Percentiles rank a stretch among this genome's conserved stretches.
phyloP scores from a whole-genome alignment of 1,284 basidiomycete species.

The Cystobasidium pallidum region DNA sequence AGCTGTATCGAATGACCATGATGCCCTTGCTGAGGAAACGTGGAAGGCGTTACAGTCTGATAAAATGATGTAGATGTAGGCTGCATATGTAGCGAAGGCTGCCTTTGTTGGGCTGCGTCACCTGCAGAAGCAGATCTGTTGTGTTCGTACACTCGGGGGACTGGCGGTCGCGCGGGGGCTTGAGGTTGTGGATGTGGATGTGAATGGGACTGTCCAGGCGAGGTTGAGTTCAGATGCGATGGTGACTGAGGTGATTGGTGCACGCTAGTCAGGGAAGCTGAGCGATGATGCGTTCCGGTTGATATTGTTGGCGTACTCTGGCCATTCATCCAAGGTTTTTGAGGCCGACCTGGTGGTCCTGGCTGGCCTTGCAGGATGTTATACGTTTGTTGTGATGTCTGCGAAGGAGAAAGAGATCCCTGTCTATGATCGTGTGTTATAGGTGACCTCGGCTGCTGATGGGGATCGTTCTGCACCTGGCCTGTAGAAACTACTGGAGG shows the following conservation, averaged over 20 bases:
- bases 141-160: conserved; percentile 50
- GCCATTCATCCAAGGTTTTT: conserved; percentile 13
- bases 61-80: not conserved
- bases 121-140: conserved; percentile 50
- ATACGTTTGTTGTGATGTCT: not conserved
- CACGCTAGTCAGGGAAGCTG: conserved; percentile 2
- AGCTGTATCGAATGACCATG: not conserved
- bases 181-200: conserved; percentile 20
- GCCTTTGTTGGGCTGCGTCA: conserved; percentile 49
- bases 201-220: not conserved
- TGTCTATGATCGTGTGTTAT: conserved; percentile 1
- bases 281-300: not conserved
- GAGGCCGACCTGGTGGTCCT: not conserved
- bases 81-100: conserved; percentile 26
- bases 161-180: conserved; percentile 9
- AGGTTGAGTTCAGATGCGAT: not conserved
- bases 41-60: not conserved
- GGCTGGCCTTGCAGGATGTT: not conserved
- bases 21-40: not conserved
- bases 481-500: conserved; percentile 4
- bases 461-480: not conserved
- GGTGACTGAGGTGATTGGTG: not conserved
- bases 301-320: not conserved
- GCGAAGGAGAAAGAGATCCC: not conserved
- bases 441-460: not conserved